Percentiles rank a stretch among this genome's conserved stretches.
Evolutionary conservation across 2,329 filamentous ascomycete genomes (phyloP).

Genomic region (Talaromyces sp.): DNA sequence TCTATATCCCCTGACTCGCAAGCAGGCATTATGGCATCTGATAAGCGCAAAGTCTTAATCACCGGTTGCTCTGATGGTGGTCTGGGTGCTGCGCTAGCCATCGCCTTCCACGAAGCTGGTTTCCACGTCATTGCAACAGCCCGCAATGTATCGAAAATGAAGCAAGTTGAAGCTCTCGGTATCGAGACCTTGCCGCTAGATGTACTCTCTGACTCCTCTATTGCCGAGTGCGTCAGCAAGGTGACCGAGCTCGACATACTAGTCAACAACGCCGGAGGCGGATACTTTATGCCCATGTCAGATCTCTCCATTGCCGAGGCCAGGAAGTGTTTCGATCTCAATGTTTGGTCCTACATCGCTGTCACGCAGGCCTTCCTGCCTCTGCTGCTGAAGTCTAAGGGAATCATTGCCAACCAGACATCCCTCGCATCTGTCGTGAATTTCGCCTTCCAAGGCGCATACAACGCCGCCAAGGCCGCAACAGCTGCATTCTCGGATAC

Average conservation of each 20-base stretch:
- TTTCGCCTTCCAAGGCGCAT: background rate
- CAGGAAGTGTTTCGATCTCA: background rate
- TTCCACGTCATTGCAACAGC: constrained; percentile 1
- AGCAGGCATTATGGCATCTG: background rate
- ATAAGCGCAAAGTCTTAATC: background rate
- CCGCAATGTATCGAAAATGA: background rate
- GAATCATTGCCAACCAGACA: background rate
- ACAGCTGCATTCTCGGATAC: background rate
- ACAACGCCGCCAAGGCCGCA: background rate
- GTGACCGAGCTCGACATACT: background rate
- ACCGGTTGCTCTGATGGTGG: constrained; percentile 2
- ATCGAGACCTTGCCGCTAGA: background rate
- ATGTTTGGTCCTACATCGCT: background rate
- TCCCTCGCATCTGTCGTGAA: background rate
- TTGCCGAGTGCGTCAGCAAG: background rate
- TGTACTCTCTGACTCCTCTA: background rate
- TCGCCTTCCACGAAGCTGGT: background rate
- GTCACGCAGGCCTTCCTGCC: background rate
- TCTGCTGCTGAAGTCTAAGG: background rate
- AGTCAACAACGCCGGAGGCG: background rate
- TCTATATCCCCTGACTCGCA: too few relatives aligned
- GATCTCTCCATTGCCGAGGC: background rate
- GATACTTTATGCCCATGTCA: background rate
- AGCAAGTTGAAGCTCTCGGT: background rate
- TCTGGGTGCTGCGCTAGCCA: background rate